Evolutionary conservation across 345 rosid genomes (phyloP), one percentile per base, ranked within the genome.

Genomic region (Xanthoceras sorbifolium): DNA sequence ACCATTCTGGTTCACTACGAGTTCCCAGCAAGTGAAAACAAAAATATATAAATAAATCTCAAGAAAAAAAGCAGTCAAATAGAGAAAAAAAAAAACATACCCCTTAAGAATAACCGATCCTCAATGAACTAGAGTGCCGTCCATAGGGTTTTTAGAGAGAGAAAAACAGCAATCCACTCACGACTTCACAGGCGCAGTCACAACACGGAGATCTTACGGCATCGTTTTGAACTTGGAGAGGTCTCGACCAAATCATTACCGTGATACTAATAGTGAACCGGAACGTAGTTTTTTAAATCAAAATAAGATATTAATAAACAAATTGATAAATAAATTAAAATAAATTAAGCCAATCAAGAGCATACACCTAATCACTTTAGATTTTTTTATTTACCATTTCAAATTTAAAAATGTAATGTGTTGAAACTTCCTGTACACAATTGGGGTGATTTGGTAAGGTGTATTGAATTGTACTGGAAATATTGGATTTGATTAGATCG

Each of bases 71-170:
- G 1, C 34, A 75, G 14, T 64, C 22, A 52, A 54, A 48, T 36
- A 22, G 42, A 17, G 22, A 0, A 6, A 18, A 25, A 6, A 72
- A 64, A 52, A 48, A 10, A 31, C 65, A 29, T 64, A 64, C 70
- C 63, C 3, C 50, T 65, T 29, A 22, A 3, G 23, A 34, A 29
- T 20, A 29, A 22, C 50, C 40, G 17, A 77, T 77, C 65, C 28
- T 23, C 65, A 55, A 50, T 55, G 57, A 59, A 25, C 67, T 38
- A 40, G 38, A 3, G 12, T 22, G 25, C 57, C 26, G 66, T 36
- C 54, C 64, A 64, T 64, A 71, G 66, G 76, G 80, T 32, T 71
- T n/a, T 38, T 64, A 23, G 61, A 77, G 25, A 34, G 69, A 40
- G 64, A 65, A 22, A 8, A 36, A 67, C 72, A 17, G 36, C 48